Percentiles rank a stretch among this genome's conserved stretches.
These are phyloP conservation scores for Colletotrichum sansevieriae DNA, from an alignment of 2,329 filamentous ascomycete species.

Conservation along the genomic window DNA sequence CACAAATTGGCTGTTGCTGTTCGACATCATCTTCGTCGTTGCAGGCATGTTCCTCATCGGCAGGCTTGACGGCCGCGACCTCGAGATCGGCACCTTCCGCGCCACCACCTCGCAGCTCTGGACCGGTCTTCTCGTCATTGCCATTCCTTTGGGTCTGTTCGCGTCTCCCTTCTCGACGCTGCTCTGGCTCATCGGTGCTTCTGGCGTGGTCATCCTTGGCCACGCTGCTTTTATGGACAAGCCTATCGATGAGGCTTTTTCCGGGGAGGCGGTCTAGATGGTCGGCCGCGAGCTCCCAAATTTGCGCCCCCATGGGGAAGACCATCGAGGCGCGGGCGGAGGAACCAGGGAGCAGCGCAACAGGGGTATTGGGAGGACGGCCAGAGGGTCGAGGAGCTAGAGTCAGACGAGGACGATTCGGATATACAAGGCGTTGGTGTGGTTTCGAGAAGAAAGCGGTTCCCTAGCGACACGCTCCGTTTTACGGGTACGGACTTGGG, in stretches of 20 bases:
- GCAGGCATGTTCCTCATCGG: slow-evolving; percentile 92
- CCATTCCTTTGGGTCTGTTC: slow-evolving; percentile 86
- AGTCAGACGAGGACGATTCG: slow-evolving; percentile 67
- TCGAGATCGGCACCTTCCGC: slow-evolving; percentile 85
- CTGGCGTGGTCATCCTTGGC: slow-evolving; percentile 92
- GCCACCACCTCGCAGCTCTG: slow-evolving; percentile 95
- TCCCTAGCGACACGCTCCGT: slow-evolving; percentile 70
- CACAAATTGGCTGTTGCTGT: slow-evolving; percentile 87
- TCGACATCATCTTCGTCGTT: slow-evolving; percentile 90
- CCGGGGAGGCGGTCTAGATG: slow-evolving; percentile 99
- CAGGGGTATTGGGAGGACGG: slow-evolving; percentile 58
- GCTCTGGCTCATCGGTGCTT: slow-evolving; percentile 96
- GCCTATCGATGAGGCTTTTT: slow-evolving; percentile 99
- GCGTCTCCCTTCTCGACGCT: slow-evolving; percentile 87
- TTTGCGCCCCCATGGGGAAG: slow-evolving; percentile 97
- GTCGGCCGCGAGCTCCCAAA: slow-evolving; percentile 99
- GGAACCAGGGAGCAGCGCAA: slow-evolving; percentile 65
- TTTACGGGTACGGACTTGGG: slow-evolving; percentile 73
- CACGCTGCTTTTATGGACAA: slow-evolving; percentile 97
- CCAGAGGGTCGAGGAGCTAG: slow-evolving; percentile 73
- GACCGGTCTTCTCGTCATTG: slow-evolving; percentile 85
- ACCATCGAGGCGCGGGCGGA: slow-evolving; percentile 91
- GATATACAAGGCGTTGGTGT: slow-evolving; percentile 69
- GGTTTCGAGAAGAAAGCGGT: slow-evolving; percentile 61
- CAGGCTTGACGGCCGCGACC: slow-evolving; percentile 88